Percentiles rank a stretch among this genome's conserved stretches.
These are phyloP conservation scores for Teratosphaeria epicoccoides DNA, from an alignment of 2,329 filamentous ascomycete species.

Conservation along the genomic window DNA sequence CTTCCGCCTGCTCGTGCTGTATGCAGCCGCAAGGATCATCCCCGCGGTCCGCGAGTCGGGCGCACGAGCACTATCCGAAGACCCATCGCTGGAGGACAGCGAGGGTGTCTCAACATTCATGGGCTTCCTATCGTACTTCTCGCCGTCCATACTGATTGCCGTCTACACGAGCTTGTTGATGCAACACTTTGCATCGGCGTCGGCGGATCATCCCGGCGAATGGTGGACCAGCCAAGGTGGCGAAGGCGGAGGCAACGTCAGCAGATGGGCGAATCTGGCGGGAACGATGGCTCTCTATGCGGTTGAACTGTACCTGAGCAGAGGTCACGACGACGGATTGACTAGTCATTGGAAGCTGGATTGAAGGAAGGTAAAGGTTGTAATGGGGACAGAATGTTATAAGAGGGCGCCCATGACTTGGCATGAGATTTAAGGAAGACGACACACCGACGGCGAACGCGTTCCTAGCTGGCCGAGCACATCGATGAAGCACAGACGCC, in stretches of 20 bases:
- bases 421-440: too few relatives aligned
- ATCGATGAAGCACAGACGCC: neutral
- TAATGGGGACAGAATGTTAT: neutral
- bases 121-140: constrained; percentile 84
- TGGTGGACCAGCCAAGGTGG: constrained; percentile 83
- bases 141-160: constrained; percentile 83
- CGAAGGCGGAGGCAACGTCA: constrained; percentile 72
- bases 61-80: constrained; percentile 69
- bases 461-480: neutral
- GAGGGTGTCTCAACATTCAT: constrained; percentile 63
- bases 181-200: constrained; percentile 81
- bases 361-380: constrained; percentile 8
- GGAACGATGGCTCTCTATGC: constrained; percentile 84
- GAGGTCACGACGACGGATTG: constrained; percentile 54
- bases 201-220: constrained; percentile 45
- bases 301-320: constrained; percentile 77
- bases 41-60: constrained; percentile 83
- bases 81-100: constrained; percentile 68
- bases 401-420: too few relatives aligned
- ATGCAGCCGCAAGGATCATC: constrained; percentile 90
- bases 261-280: constrained; percentile 87
- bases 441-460: neutral
- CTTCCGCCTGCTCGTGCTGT: constrained; percentile 90
- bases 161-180: constrained; percentile 93
- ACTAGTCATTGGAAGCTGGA: constrained; percentile 14